Percentiles rank a stretch among this genome's conserved stretches.
These are phyloP conservation scores for Cajanus cajan DNA, from an alignment of 306 rosid genomes.

Conservation along the genomic window DNA sequence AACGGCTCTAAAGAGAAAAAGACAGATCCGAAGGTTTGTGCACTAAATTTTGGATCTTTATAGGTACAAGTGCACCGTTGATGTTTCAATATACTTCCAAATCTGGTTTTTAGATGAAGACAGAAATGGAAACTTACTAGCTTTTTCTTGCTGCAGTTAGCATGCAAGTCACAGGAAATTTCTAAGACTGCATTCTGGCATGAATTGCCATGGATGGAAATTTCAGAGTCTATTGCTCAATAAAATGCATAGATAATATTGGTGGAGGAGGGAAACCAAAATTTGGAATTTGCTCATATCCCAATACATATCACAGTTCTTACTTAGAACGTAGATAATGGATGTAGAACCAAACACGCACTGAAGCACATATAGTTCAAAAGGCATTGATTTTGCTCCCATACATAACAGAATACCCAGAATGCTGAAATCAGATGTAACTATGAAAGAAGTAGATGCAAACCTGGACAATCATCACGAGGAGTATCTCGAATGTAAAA, in stretches of 20 bases:
- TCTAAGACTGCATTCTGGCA: constrained; percentile 28
- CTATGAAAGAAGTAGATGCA: constrained; percentile 11
- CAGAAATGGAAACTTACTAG: constrained; percentile 31
- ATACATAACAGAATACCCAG: not conserved
- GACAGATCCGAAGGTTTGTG: not conserved
- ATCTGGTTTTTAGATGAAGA: constrained; percentile 9
- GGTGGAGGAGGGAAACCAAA: not conserved
- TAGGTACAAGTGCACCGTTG: constrained; percentile 3
- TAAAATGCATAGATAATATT: not conserved
- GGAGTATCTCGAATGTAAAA: constrained; percentile 71
- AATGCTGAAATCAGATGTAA: not conserved
- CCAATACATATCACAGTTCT: too few relatives aligned
- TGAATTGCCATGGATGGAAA: constrained; percentile 3
- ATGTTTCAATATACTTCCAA: constrained; percentile 25
- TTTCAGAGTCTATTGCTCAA: not conserved
- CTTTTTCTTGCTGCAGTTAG: constrained; percentile 6
- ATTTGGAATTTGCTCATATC: not conserved
- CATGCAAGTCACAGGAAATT: constrained; percentile 32
- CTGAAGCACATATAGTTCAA: not conserved
- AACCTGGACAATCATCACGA: constrained; percentile 96
- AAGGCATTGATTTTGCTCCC: not conserved
- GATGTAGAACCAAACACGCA: too few relatives aligned
- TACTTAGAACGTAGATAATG: too few relatives aligned
- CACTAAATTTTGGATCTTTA: constrained; percentile 19
- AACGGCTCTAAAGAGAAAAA: not conserved